These are phyloP conservation scores for Solanum gracilifrons DNA, from an alignment of 257 asterid genomes.

Conservation along the genomic window DNA sequence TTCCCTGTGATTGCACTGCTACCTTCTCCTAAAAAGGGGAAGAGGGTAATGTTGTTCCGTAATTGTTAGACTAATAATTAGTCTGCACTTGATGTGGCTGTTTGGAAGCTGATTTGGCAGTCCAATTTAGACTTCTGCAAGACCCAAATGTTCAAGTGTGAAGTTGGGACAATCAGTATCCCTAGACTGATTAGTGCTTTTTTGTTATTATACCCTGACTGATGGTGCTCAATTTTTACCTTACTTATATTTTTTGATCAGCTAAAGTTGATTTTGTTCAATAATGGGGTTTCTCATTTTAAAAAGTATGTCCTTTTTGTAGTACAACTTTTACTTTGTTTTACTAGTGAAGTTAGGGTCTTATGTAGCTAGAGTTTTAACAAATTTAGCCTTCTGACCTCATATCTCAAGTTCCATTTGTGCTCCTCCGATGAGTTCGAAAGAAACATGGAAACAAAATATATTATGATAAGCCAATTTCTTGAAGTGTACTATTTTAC, in stretches of 20 bases:
- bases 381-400: background rate
- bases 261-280: background rate
- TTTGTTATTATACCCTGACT: background rate
- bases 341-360: background rate
- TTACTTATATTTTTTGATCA: background rate
- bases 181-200: background rate
- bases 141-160: background rate
- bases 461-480: background rate
- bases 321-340: background rate
- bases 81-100: background rate
- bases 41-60: background rate
- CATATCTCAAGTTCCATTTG: background rate
- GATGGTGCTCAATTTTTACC: background rate
- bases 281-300: background rate
- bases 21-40: background rate
- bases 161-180: background rate
- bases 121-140: background rate
- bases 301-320: background rate
- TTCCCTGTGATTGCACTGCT: background rate
- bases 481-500: background rate
- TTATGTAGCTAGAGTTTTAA: background rate
- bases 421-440: background rate
- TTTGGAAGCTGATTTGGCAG: background rate
- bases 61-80: background rate
- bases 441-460: background rate